These are phyloP conservation scores for Labyrinthula sp. DNA, from an alignment of 352 stramenopile species.

Conservation along the genomic window DNA sequence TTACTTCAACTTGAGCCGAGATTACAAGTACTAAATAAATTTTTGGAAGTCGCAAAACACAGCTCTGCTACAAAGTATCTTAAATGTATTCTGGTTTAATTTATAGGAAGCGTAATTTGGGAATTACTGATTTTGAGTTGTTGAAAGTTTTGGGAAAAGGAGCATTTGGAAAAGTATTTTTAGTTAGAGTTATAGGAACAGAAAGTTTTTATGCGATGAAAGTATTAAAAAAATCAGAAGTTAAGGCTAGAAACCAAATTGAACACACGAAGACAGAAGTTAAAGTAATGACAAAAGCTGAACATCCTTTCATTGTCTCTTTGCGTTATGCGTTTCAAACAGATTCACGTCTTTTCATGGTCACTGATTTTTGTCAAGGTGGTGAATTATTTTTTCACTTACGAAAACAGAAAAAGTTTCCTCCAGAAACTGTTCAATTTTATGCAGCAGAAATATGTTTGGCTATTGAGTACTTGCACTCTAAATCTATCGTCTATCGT, in stretches of 20 bases:
- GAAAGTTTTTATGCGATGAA: constrained; percentile 87
- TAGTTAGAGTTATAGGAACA: too few species aligned
- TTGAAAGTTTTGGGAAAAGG: constrained; percentile 29
- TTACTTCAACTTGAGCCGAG: too few species aligned
- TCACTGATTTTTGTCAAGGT: constrained; percentile 79
- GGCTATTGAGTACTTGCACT: constrained; percentile 82
- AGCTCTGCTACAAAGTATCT: too few species aligned
- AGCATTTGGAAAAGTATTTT: constrained; percentile 21
- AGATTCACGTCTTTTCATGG: constrained; percentile 72
- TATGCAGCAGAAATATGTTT: constrained; percentile 87
- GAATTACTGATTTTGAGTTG: too few species aligned
- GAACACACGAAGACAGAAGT: constrained; percentile 86
- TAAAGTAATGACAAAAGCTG: constrained; percentile 82
- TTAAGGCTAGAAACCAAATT: constrained; percentile 70
- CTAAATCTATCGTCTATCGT: constrained; percentile 77
- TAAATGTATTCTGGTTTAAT: too few species aligned
- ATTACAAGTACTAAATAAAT: too few species aligned
- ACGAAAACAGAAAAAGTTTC: constrained; percentile 58
- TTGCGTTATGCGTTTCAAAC: constrained; percentile 94
- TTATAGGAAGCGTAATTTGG: too few species aligned
- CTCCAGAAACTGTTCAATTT: constrained; percentile 61
- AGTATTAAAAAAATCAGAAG: constrained; percentile 79
- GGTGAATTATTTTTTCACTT: constrained; percentile 92
- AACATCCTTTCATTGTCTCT: constrained; percentile 90
- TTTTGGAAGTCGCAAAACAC: too few species aligned